Conservation (phyloP, 2,329 filamentous ascomycete species). For the Lachnellula cervina region DNA sequence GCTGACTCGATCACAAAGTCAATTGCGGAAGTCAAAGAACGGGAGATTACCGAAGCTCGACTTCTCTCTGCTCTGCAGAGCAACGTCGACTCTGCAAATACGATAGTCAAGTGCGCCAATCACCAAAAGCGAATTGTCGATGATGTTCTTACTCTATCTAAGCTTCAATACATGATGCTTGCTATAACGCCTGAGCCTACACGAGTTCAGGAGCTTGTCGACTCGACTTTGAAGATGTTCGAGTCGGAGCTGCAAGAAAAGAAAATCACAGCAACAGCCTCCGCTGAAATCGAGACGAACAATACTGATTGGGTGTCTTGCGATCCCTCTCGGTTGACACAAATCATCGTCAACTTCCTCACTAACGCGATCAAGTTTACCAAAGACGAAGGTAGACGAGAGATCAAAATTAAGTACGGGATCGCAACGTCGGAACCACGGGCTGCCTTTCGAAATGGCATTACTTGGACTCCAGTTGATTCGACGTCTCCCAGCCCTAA, state of each 20-base stretch:
- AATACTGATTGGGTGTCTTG: conserved; percentile 61
- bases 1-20: conserved; percentile 63
- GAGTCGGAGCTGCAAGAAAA: conserved; percentile 67
- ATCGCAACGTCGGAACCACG: conserved; percentile 12
- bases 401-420: conserved; percentile 41
- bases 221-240: conserved; percentile 70
- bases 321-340: conserved; percentile 69
- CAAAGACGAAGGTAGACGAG: conserved; percentile 53
- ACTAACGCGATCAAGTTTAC: conserved; percentile 84
- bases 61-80: conserved; percentile 42
- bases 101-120: conserved; percentile 70
- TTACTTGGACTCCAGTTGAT: conserved; percentile 14
- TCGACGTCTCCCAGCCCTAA: conserved; percentile 8
- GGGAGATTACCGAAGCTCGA: conserved; percentile 32
- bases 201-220: conserved; percentile 61
- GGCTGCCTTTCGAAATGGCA: conserved; percentile 2
- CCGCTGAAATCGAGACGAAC: conserved; percentile 55
- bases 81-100: conserved; percentile 70
- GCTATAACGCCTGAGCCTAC: conserved; percentile 66
- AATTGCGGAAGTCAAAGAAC: conserved; percentile 35
- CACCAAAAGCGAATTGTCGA: conserved; percentile 79
- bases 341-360: conserved; percentile 75
- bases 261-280: conserved; percentile 61
- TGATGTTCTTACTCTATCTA: conserved; percentile 67
- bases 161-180: conserved; percentile 71